phyloP scores from a whole-genome alignment of 257 asterid species.

The Solanum corneliomulleri region DNA sequence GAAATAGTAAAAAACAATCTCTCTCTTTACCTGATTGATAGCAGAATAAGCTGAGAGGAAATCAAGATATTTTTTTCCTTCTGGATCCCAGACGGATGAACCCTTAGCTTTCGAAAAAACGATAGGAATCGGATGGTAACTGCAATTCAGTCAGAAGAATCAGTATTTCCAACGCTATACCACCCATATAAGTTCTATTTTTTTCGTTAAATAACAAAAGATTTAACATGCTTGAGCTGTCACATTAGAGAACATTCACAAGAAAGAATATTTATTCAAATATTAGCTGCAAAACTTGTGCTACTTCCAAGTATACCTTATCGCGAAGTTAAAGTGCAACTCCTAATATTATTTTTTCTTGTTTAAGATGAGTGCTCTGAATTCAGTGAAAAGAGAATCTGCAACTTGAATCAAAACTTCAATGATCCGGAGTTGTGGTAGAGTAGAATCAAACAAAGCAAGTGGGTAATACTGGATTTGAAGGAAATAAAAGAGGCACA shows the following conservation, averaged over 20 bases:
- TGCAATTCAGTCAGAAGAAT: constrained; percentile 28
- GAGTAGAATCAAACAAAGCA: neutral
- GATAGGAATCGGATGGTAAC: constrained; percentile 91
- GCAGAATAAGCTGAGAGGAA: constrained; percentile 96
- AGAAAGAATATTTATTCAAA: neutral
- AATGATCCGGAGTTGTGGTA: neutral
- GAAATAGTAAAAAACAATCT: neutral
- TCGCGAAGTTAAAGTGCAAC: neutral
- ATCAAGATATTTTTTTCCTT: constrained; percentile 87
- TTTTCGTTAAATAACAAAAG: neutral
- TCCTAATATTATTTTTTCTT: neutral
- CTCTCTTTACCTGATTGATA: constrained; percentile 68
- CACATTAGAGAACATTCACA: neutral
- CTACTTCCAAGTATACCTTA: neutral
- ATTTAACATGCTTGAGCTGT: neutral
- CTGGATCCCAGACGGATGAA: constrained; percentile 81
- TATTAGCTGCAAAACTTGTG: neutral
- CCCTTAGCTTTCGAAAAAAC: constrained; percentile 93
- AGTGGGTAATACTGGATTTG: neutral
- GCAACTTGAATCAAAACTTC: neutral
- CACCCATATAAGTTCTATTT: neutral
- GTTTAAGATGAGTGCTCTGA: neutral
- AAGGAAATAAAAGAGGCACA: neutral
- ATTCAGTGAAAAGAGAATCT: neutral
- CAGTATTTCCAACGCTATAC: neutral